These are phyloP conservation scores for Pseudogymnoascus sp. DNA, from an alignment of 2,329 filamentous ascomycete species.

Conservation along the genomic window DNA sequence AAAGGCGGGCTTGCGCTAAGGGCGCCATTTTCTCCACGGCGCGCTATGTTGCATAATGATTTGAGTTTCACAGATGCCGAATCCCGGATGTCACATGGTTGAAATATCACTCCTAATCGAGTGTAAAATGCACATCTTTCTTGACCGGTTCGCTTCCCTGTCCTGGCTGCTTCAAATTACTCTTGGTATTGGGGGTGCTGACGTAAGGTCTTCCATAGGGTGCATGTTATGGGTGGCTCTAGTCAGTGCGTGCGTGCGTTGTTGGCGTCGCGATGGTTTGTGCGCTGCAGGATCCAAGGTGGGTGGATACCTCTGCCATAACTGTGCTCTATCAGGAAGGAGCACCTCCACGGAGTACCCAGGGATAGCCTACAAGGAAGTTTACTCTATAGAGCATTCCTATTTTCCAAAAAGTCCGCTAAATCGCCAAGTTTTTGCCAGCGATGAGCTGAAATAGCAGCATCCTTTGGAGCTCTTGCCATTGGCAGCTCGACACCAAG, in stretches of 20 bases:
- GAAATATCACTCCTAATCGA: neutral
- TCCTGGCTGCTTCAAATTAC: neutral
- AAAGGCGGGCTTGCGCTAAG: neutral
- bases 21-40: neutral
- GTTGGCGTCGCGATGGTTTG: neutral
- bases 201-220: neutral
- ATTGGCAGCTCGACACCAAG: neutral
- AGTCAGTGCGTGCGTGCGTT: neutral
- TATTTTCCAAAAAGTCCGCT: neutral
- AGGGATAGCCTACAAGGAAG: neutral
- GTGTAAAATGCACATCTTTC: neutral
- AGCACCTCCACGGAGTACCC: neutral
- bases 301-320: neutral
- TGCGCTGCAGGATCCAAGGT: neutral
- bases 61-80: conserved; percentile 4
- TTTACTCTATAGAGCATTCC: neutral
- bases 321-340: neutral
- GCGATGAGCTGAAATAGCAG: neutral
- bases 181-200: neutral
- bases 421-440: neutral
- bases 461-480: neutral
- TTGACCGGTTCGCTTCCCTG: neutral
- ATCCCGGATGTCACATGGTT: neutral
- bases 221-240: neutral
- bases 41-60: neutral